Conservation (phyloP, 306 rosid genomes). For the Crotalaria pallida region DNA sequence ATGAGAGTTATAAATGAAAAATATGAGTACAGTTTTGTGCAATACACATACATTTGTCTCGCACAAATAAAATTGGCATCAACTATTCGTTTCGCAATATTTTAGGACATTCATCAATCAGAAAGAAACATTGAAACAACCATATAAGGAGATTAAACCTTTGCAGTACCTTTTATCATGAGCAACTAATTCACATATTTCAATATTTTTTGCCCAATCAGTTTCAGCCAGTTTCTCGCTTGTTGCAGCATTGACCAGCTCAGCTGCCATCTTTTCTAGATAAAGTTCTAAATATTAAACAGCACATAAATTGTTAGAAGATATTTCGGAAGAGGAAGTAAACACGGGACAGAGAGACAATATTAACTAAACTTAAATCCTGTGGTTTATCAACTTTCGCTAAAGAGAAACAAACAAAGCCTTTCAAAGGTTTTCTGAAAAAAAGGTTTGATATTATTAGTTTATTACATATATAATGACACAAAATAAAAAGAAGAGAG, state of each 20-base stretch:
- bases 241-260: constrained; percentile 81
- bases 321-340: constrained; percentile 4
- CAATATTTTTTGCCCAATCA: constrained; percentile 86
- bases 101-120: constrained; percentile 9
- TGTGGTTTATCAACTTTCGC: neutral
- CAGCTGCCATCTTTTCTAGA: constrained; percentile 68
- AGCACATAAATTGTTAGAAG: neutral
- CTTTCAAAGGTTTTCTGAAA: neutral
- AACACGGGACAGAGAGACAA: neutral
- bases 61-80: neutral
- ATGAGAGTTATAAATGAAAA: neutral
- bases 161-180: constrained; percentile 63
- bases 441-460: neutral
- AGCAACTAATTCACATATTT: constrained; percentile 85
- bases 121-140: constrained; percentile 13
- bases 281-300: constrained; percentile 15
- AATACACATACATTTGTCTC: too few species aligned
- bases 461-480: neutral
- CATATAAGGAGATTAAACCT: neutral
- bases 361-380: neutral
- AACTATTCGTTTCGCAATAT: constrained; percentile 4
- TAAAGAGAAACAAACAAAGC: neutral
- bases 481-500: neutral
- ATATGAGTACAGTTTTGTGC: neutral
- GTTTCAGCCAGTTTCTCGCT: constrained; percentile 71